These are phyloP conservation scores for Metschnikowia chrysomelidarum DNA, from an alignment of 805 yeast species.

Conservation along the genomic window DNA sequence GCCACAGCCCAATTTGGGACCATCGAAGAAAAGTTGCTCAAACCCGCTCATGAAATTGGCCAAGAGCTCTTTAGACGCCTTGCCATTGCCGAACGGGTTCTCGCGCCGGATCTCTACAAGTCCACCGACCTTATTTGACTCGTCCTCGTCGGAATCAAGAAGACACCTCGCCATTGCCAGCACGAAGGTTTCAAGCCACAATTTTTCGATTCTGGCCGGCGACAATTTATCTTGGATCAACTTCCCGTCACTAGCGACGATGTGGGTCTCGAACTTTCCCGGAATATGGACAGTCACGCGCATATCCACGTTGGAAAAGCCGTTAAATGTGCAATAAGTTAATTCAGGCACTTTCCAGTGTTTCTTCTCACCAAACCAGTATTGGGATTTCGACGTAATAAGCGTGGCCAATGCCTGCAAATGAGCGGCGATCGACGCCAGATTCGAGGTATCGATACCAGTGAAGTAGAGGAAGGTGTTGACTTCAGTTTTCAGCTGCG, in stretches of 20 bases:
- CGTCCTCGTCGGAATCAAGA: conserved; percentile 69
- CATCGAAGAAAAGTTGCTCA: conserved; percentile 62
- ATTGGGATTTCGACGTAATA: conserved; percentile 56
- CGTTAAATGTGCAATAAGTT: conserved; percentile 63
- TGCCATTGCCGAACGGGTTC: conserved; percentile 62
- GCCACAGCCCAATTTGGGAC: conserved; percentile 61
- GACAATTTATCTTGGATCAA: conserved; percentile 47
- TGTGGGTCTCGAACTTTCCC: conserved; percentile 61
- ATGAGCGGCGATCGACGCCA: conserved; percentile 76
- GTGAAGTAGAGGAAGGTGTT: conserved; percentile 73
- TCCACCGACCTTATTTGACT: conserved; percentile 48
- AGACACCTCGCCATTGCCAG: conserved; percentile 75
- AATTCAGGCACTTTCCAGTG: conserved; percentile 71
- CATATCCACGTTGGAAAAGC: conserved; percentile 61
- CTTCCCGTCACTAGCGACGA: conserved; percentile 53
- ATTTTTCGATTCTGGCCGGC: conserved; percentile 52
- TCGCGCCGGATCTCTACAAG: conserved; percentile 81
- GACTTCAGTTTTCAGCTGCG: conserved; percentile 47
- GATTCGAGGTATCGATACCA: conserved; percentile 73
- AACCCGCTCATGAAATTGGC: conserved; percentile 59
- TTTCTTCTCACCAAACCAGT: conserved; percentile 78
- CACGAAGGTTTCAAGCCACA: conserved; percentile 54
- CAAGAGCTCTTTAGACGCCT: conserved; percentile 41
- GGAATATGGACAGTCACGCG: conserved; percentile 73
- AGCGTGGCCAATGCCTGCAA: conserved; percentile 65